Evolutionary conservation across 1,284 basidiomycete species (phyloP).

Genomic region (Microbotryomycetes sp.): DNA sequence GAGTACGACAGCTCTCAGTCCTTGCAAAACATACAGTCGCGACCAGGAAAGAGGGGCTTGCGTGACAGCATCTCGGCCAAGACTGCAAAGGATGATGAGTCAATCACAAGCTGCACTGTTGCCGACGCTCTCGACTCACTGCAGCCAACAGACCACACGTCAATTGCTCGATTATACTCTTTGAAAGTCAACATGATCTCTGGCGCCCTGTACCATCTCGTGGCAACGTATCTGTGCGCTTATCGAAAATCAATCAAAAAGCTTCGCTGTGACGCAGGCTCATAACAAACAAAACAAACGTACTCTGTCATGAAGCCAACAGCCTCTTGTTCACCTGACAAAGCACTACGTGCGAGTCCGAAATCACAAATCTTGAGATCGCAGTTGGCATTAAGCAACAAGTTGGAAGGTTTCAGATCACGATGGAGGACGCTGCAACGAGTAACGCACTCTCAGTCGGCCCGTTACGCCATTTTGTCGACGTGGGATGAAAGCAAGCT

Average conservation of each 20-base stretch:
- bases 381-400: constrained; percentile 92
- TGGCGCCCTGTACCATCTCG: constrained; percentile 87
- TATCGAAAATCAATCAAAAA: not conserved
- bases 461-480: too few relatives aligned
- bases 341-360: constrained; percentile 35
- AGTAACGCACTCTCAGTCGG: not conserved
- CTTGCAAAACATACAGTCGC: constrained; percentile 55
- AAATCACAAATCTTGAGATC: constrained; percentile 70
- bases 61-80: constrained; percentile 94
- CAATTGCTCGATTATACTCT: constrained; percentile 89
- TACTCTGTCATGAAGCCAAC: constrained; percentile 40
- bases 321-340: constrained; percentile 34
- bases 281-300: not conserved
- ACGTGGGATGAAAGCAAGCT: not conserved
- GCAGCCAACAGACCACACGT: constrained; percentile 50
- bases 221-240: constrained; percentile 37
- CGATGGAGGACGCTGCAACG: constrained; percentile 69
- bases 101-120: not conserved
- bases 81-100: constrained; percentile 45
- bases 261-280: not conserved
- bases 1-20: not conserved
- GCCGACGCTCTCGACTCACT: not conserved
- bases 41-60: constrained; percentile 82
- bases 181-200: constrained; percentile 97
- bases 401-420: constrained; percentile 90